Percentiles rank a stretch among this genome's conserved stretches.
Evolutionary conservation across 192 early-diverging fungal genomes (phyloP).

Genomic region (Neocallimastix lanati): DNA sequence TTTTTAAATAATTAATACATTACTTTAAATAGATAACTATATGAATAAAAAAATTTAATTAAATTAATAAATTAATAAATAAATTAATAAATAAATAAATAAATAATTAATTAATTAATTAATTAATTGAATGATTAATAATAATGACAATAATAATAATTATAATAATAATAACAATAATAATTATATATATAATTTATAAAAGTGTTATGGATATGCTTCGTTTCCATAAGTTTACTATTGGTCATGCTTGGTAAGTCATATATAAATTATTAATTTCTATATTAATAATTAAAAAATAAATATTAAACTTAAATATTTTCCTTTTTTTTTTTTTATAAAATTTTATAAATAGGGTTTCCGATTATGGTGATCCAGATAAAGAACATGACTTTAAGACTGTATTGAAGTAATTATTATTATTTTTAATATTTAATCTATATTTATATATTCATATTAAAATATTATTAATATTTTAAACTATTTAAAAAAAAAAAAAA

Average conservation of each 20-base stretch:
- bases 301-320: no score
- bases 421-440: no score
- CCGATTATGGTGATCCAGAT: conserved; percentile 13
- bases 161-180: neutral
- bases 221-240: conserved; percentile 64
- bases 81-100: no score
- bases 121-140: no score
- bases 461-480: conserved; percentile 1
- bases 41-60: no score
- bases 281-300: no score
- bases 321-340: conserved; percentile 6
- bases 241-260: conserved; percentile 40
- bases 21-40: no score
- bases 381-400: conserved; percentile 44
- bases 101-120: no score
- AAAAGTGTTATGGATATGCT: conserved; percentile 48
- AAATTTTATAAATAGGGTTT: neutral
- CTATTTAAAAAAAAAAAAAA: conserved; percentile 2
- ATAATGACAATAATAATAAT: no score
- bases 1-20: no score
- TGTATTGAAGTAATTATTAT: conserved; percentile 13
- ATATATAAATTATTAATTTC: no score
- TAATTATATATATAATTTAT: neutral
- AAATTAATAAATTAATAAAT: no score
- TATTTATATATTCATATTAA: neutral